A percentile compares a stretch with the other conserved stretches of the same genome.
Evolutionary conservation across 129 eudicot genomes (phyloP).

Genomic region (Cynara cardunculus): DNA sequence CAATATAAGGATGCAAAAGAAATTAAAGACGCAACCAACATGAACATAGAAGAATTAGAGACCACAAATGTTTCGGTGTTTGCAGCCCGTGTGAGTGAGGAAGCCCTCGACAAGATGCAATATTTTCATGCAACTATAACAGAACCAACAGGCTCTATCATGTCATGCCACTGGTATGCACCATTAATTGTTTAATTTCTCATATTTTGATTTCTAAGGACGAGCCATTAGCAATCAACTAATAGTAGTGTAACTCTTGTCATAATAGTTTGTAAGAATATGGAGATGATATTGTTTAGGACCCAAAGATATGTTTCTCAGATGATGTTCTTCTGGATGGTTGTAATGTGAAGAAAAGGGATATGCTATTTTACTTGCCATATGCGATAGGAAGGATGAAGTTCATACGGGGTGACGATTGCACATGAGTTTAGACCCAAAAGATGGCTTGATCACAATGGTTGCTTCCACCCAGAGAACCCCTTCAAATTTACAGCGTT

Average conservation of each 20-base stretch:
- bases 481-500: slow-evolving; percentile 30
- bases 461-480: slow-evolving; percentile 42
- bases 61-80: neutral
- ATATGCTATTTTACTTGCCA: neutral
- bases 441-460: slow-evolving; percentile 57
- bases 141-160: neutral
- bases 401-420: neutral
- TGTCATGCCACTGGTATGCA: neutral
- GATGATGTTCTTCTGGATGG: neutral
- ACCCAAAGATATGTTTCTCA: neutral
- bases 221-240: neutral
- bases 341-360: neutral
- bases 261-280: neutral
- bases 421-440: slow-evolving; percentile 43
- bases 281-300: neutral
- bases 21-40: neutral
- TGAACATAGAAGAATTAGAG: neutral
- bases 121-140: neutral
- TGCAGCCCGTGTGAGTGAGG: neutral
- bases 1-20: neutral
- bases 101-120: neutral
- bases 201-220: neutral
- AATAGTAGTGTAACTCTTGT: neutral
- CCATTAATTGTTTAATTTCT: neutral
- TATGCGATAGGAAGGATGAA: neutral